Conservation (phyloP, 2,329 filamentous ascomycete species). For the Phoma herbarum region DNA sequence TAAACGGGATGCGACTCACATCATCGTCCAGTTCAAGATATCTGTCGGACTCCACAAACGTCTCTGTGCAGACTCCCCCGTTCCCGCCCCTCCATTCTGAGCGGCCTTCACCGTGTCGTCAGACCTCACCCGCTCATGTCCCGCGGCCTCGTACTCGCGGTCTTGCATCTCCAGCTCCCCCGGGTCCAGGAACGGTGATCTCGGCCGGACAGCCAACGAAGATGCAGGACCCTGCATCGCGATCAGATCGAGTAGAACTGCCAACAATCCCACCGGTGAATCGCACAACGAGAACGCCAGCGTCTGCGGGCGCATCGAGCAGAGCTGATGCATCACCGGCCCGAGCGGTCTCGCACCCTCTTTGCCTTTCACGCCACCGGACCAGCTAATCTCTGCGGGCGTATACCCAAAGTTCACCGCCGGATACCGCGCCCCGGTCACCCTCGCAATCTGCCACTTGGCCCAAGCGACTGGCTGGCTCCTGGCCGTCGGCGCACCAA, state of each 20-base stretch:
- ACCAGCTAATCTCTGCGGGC: conserved; percentile 48
- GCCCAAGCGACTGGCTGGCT: conserved; percentile 60
- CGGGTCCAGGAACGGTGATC: conserved; percentile 45
- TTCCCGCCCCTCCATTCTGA: neutral
- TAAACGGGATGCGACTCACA: conserved; percentile 51
- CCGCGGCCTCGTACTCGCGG: conserved; percentile 16
- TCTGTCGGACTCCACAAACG: conserved; percentile 55
- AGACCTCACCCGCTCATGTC: conserved; percentile 18
- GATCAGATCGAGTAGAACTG: conserved; percentile 44
- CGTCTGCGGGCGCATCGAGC: conserved; percentile 48
- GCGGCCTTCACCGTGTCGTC: conserved; percentile 11
- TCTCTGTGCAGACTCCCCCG: neutral
- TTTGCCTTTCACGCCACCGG: neutral
- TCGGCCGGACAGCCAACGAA: conserved; percentile 30
- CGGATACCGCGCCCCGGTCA: conserved; percentile 52
- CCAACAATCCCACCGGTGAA: conserved; percentile 49
- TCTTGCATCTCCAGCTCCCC: conserved; percentile 40
- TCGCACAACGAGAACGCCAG: conserved; percentile 51
- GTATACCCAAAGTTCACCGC: conserved; percentile 65
- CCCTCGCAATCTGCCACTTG: conserved; percentile 64
- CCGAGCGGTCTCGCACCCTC: conserved; percentile 15
- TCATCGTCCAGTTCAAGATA: conserved; percentile 61
- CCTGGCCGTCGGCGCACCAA: conserved; percentile 59
- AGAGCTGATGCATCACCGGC: conserved; percentile 35
- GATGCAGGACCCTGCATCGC: conserved; percentile 32